Conservation (phyloP, 169 alveolate species). For the Eimeria necatrix region DNA sequence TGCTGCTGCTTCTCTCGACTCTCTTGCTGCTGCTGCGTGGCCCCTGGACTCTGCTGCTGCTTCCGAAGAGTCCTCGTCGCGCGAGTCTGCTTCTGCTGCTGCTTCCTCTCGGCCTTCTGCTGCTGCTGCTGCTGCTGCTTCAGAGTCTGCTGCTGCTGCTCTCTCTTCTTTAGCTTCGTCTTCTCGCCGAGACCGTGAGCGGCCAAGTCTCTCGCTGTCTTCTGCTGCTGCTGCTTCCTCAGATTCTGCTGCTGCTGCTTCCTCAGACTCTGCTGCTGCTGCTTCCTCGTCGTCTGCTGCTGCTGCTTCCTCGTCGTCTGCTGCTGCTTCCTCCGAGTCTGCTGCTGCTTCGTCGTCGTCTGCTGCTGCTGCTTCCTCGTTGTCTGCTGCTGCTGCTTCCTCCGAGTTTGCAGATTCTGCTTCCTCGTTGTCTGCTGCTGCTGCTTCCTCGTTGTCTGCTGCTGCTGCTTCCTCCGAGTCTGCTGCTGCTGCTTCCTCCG, state of each 20-base stretch:
- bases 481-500: not conserved
- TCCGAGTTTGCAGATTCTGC: not conserved
- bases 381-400: not conserved
- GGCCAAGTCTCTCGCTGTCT: no score
- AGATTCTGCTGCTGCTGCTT: not conserved
- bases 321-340: not conserved
- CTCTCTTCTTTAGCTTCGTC: not conserved
- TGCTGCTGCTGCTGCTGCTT: not conserved
- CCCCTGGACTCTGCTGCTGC: not conserved
- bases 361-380: not conserved
- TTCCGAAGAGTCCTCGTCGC: no score
- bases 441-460: not conserved
- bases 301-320: not conserved
- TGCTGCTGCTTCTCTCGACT: no score
- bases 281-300: not conserved
- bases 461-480: not conserved
- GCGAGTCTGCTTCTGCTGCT: no score
- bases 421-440: not conserved
- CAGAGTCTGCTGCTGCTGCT: not conserved
- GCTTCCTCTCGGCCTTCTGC: no score
- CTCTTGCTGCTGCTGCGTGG: not conserved
- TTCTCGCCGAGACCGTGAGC: not conserved
- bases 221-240: not conserved
- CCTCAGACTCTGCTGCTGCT: not conserved
- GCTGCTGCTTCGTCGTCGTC: not conserved